Evolutionary conservation across 495 filamentous ascomycete species (phyloP).

Genomic region (Trichoderma erinaceum): DNA sequence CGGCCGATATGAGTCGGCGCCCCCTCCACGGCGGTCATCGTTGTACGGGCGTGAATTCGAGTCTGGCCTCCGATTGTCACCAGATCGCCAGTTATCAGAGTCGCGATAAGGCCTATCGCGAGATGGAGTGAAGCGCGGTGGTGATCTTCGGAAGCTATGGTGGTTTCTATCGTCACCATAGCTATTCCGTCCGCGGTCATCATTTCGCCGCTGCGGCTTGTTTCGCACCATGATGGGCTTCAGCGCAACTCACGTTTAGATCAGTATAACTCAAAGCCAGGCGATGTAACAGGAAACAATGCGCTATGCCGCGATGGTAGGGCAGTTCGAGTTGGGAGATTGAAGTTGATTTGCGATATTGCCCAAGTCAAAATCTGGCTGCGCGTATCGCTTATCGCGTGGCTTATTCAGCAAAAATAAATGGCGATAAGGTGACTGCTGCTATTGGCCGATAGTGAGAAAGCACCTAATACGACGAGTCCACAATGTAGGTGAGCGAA

Average conservation of each 20-base stretch:
- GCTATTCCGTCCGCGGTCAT: not conserved
- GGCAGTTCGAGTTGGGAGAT: not conserved
- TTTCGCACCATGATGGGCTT: not conserved
- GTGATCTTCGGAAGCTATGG: not conserved
- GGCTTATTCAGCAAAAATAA: not conserved
- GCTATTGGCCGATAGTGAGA: not conserved
- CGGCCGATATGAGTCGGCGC: slow-evolving; percentile 16
- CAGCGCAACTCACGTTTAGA: not conserved
- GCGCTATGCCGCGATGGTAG: not conserved
- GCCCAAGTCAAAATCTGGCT: not conserved
- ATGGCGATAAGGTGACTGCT: not conserved
- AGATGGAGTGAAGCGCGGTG: not conserved
- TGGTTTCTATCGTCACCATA: not conserved
- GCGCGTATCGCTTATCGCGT: not conserved
- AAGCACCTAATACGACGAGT: too few species aligned
- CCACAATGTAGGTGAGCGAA: too few species aligned
- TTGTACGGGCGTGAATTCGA: not conserved
- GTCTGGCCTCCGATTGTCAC: not conserved
- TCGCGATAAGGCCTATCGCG: slow-evolving; percentile 9
- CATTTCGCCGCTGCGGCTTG: not conserved
- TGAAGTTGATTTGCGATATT: not conserved
- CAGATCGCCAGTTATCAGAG: not conserved
- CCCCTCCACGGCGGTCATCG: slow-evolving; percentile 17
- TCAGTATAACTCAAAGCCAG: not conserved
- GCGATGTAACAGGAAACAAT: not conserved